phyloP scores from a whole-genome alignment of 140 eudicot species.

The Erigeron philadelphicus region DNA sequence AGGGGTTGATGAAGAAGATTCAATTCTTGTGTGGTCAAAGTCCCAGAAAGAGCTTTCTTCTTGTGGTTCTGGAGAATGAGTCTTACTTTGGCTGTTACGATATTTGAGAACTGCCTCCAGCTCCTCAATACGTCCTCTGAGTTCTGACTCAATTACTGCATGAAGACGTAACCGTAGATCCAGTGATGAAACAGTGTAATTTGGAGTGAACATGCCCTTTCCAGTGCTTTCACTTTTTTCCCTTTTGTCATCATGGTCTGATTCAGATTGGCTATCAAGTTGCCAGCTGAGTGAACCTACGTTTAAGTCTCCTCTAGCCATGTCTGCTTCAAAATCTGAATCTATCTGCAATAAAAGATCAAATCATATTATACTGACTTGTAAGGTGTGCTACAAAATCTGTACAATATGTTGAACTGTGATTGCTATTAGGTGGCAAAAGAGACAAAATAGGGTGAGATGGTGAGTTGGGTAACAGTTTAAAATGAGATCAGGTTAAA shows the following conservation, averaged over 20 bases:
- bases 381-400: constrained; percentile 5
- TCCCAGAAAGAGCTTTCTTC: constrained; percentile 32
- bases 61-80: constrained; percentile 30
- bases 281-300: constrained; percentile 28
- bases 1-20: constrained; percentile 45
- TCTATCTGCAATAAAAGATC: constrained; percentile 42
- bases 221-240: constrained; percentile 29
- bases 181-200: constrained; percentile 56
- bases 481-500: not conserved
- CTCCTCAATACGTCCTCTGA: constrained; percentile 54
- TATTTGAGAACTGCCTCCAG: constrained; percentile 46
- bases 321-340: constrained; percentile 44
- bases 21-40: constrained; percentile 40
- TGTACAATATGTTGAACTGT: constrained; percentile 9
- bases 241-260: constrained; percentile 28
- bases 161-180: constrained; percentile 60
- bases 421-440: not conserved
- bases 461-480: not conserved
- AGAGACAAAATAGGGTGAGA: not conserved
- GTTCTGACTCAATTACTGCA: constrained; percentile 57
- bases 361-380: constrained; percentile 6
- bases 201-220: constrained; percentile 30
- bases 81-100: constrained; percentile 29
- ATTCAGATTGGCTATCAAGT: constrained; percentile 33
- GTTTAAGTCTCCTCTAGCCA: constrained; percentile 42